Conservation (phyloP, 345 rosid species). For the Iberis pinnata region DNA sequence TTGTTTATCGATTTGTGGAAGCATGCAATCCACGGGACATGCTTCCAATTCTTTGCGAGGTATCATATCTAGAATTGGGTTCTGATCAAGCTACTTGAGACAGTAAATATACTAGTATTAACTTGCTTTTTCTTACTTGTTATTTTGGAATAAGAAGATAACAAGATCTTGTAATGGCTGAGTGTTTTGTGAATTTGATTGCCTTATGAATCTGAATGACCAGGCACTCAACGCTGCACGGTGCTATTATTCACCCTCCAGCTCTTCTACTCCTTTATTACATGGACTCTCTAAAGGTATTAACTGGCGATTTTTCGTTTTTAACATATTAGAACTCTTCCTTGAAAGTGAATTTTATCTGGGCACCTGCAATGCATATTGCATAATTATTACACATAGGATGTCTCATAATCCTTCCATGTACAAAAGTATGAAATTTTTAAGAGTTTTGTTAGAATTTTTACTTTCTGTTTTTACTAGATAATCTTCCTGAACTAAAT, state of each 20-base stretch:
- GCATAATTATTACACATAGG: neutral
- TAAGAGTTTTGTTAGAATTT: neutral
- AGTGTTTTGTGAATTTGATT: neutral
- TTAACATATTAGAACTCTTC: neutral
- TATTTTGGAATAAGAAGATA: neutral
- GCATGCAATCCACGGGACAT: conserved; percentile 75
- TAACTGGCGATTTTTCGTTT: neutral
- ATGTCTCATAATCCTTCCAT: neutral
- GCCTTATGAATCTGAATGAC: conserved; percentile 21
- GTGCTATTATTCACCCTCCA: conserved; percentile 33
- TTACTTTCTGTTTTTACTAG: neutral
- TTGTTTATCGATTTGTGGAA: conserved; percentile 44
- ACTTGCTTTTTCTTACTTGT: neutral
- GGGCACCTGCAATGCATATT: conserved; percentile 9
- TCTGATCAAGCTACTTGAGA: conserved; percentile 4
- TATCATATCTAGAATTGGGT: conserved; percentile 12
- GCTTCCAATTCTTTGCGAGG: conserved; percentile 85
- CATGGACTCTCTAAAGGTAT: conserved; percentile 75
- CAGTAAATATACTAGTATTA: conserved; percentile 7
- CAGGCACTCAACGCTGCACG: conserved; percentile 63
- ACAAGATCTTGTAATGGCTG: neutral
- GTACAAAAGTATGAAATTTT: neutral
- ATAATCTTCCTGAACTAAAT: neutral
- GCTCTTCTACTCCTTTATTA: conserved; percentile 53
- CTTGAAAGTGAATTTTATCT: neutral